Percentiles rank a stretch among this genome's conserved stretches.
phyloP scores from a whole-genome alignment of 352 stramenopile species.

The Pythium aristosporum region DNA sequence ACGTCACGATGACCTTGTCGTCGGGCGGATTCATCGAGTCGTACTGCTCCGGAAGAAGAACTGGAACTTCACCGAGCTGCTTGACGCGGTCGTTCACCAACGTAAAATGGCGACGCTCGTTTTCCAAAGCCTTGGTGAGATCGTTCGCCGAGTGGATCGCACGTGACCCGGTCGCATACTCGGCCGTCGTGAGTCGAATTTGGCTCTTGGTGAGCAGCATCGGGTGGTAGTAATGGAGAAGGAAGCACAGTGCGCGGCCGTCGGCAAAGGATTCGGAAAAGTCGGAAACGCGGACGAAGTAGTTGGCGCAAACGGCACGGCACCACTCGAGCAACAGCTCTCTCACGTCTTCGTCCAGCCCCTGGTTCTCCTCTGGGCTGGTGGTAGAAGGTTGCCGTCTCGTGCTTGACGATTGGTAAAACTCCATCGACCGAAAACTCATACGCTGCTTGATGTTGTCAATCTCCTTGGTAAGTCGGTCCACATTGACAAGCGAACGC shows the following conservation, averaged over 20 bases:
- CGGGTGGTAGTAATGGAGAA: constrained; percentile 97
- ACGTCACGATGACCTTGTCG: constrained; percentile 94
- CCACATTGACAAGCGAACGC: constrained; percentile 75
- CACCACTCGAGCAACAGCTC: constrained; percentile 91
- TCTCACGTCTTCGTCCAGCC: constrained; percentile 40
- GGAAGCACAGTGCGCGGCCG: constrained; percentile 89
- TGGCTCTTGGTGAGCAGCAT: constrained; percentile 78
- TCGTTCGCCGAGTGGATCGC: constrained; percentile 22
- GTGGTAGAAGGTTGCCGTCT: constrained; percentile 10
- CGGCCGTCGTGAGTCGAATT: constrained; percentile 47
- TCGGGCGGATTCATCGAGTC: constrained; percentile 90
- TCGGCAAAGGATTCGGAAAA: constrained; percentile 94
- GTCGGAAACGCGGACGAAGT: constrained; percentile 82
- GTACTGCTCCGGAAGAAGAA: constrained; percentile 84
- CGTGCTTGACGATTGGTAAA: constrained; percentile 37
- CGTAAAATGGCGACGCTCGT: constrained; percentile 84
- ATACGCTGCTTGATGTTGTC: constrained; percentile 59
- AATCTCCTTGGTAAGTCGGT: constrained; percentile 81
- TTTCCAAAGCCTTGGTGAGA: constrained; percentile 37
- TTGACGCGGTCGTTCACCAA: constrained; percentile 89
- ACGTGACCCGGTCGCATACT: constrained; percentile 23
- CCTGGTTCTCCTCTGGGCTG: constrained; percentile 42
- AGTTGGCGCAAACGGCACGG: constrained; percentile 90
- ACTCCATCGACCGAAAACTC: constrained; percentile 65
- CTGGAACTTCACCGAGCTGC: constrained; percentile 91